Conservation (phyloP, 345 rosid genomes). For the Euphorbia pulcherrima region DNA sequence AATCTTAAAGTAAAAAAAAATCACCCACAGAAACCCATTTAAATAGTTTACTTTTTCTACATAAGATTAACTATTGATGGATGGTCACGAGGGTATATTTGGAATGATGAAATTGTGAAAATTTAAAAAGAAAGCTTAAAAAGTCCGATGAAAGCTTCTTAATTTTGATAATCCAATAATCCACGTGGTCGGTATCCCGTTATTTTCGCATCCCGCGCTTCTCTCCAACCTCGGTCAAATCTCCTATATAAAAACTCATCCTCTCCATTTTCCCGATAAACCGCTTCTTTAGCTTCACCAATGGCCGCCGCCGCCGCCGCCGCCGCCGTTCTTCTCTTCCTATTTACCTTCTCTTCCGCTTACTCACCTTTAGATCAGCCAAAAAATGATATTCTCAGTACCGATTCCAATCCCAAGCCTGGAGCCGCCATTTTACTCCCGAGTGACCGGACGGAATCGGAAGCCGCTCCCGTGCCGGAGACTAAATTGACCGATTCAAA, state of each 20-base stretch:
- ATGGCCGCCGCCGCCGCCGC: conserved; percentile 40
- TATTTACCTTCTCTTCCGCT: conserved; percentile 28
- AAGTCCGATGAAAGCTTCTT: too few relatives aligned
- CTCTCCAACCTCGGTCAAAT: background rate
- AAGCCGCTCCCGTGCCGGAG: background rate
- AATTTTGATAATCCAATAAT: too few relatives aligned
- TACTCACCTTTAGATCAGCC: conserved; percentile 17
- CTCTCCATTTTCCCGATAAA: background rate
- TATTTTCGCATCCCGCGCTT: conserved; percentile 13
- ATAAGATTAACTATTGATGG: too few relatives aligned
- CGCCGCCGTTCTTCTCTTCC: conserved; percentile 23
- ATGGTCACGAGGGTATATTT: too few relatives aligned
- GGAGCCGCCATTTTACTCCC: conserved; percentile 35
- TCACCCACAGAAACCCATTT: too few relatives aligned
- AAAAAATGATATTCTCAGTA: background rate
- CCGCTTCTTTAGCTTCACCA: background rate
- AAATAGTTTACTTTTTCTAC: too few relatives aligned
- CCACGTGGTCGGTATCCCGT: conserved; percentile 33
- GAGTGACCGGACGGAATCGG: conserved; percentile 22
- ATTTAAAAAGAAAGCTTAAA: too few relatives aligned
- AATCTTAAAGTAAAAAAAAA: too few relatives aligned
- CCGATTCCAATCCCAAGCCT: background rate
- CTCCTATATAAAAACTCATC: background rate
- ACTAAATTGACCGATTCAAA: background rate
- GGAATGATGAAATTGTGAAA: background rate